Conservation (phyloP, 495 filamentous ascomycete species). For the Pyrenopolyporus hunteri region DNA sequence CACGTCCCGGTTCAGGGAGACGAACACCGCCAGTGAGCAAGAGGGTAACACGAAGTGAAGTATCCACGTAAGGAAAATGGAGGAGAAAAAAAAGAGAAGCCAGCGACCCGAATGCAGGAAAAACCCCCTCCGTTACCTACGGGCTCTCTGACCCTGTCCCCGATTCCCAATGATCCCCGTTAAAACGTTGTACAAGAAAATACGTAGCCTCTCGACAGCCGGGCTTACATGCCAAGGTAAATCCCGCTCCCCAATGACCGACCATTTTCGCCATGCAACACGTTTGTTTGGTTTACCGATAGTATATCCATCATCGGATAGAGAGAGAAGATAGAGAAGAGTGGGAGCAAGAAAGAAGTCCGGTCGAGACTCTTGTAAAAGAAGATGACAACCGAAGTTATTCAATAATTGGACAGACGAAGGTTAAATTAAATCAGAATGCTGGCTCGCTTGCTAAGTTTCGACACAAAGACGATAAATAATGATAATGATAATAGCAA, state of each 20-base stretch:
- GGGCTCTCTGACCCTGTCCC: conserved; percentile 24
- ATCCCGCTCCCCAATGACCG: conserved; percentile 35
- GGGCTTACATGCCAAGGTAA: conserved; percentile 34
- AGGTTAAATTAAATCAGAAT: conserved; percentile 45
- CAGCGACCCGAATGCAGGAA: conserved; percentile 30
- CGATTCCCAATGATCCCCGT: conserved; percentile 37
- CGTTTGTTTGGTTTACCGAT: conserved; percentile 29
- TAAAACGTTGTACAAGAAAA: conserved; percentile 44
- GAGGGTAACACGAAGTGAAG: conserved; percentile 23
- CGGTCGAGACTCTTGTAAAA: neutral
- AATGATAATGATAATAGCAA: conserved; percentile 8
- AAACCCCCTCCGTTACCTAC: conserved; percentile 18
- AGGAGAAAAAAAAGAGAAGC: conserved; percentile 18
- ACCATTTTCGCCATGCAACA: conserved; percentile 44
- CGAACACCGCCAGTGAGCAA: neutral
- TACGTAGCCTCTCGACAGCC: conserved; percentile 28
- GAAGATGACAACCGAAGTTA: neutral
- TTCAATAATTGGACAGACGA: conserved; percentile 29
- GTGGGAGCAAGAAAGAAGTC: conserved; percentile 33
- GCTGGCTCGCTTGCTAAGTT: conserved; percentile 51
- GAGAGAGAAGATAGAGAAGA: conserved; percentile 16
- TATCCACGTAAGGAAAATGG: conserved; percentile 9
- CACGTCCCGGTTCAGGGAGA: neutral
- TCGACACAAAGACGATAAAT: conserved; percentile 43
- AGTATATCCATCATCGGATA: conserved; percentile 16